phyloP scores from a whole-genome alignment of 257 asterid species.

The Capsicum rhomboideum region DNA sequence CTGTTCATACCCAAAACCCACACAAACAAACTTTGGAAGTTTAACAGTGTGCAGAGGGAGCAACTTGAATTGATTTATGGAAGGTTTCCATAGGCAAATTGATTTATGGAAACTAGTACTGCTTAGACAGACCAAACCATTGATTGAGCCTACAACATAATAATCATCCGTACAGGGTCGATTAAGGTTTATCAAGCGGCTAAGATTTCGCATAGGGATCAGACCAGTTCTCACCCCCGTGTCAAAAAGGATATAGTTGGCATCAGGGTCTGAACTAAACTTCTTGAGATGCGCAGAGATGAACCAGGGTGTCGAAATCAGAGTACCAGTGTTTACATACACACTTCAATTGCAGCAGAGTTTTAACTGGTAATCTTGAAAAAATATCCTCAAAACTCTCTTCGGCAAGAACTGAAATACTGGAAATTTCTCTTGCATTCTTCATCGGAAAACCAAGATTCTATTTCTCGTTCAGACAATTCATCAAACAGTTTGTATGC shows the following conservation, averaged over 20 bases:
- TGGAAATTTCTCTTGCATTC: not conserved
- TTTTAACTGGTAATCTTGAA: not conserved
- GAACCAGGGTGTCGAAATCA: not conserved
- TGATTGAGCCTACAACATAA: not conserved
- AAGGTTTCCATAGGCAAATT: slow-evolving; percentile 2
- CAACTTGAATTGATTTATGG: not conserved
- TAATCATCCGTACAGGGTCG: not conserved
- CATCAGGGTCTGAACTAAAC: not conserved
- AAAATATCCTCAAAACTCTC: not conserved
- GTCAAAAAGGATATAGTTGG: not conserved
- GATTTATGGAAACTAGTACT: not conserved
- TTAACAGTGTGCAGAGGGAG: not conserved
- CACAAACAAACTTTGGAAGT: not conserved
- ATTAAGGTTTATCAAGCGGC: not conserved
- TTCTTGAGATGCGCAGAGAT: not conserved
- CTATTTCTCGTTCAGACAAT: not conserved
- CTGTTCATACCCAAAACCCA: not conserved
- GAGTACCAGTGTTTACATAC: not conserved
- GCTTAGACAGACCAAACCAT: not conserved
- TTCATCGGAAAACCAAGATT: not conserved
- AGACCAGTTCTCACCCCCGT: not conserved
- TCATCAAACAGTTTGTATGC: not conserved
- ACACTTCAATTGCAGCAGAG: not conserved
- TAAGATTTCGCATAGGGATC: not conserved
- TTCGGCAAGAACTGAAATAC: not conserved